These are phyloP conservation scores for Beta macrorhiza DNA, from an alignment of 179 eudicot species.

Conservation along the genomic window DNA sequence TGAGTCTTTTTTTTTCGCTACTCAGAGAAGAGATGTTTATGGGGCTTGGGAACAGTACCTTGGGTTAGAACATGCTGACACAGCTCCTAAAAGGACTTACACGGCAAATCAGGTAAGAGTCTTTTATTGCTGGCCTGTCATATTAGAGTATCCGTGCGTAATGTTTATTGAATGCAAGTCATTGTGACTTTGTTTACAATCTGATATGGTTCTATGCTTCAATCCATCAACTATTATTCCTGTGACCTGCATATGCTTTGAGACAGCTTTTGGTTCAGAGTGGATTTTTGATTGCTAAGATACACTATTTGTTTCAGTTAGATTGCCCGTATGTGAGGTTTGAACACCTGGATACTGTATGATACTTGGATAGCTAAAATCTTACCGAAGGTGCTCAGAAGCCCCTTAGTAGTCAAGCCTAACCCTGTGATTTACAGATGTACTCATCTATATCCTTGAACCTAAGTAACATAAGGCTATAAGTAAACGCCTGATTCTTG, in stretches of 20 bases:
- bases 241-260: neutral
- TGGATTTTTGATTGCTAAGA: too few relatives aligned
- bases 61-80: slow-evolving; percentile 82
- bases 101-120: slow-evolving; percentile 56
- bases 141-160: neutral
- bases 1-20: neutral
- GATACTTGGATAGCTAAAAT: too few relatives aligned
- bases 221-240: neutral
- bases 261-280: neutral
- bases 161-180: neutral
- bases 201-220: neutral
- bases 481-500: too few relatives aligned
- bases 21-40: slow-evolving; percentile 74
- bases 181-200: neutral
- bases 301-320: too few relatives aligned
- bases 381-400: too few relatives aligned
- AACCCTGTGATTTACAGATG: too few relatives aligned
- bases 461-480: too few relatives aligned
- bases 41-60: slow-evolving; percentile 96
- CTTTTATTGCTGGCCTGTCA: neutral
- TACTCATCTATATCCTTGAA: too few relatives aligned
- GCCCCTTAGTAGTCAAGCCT: slow-evolving; percentile 20
- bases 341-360: too few relatives aligned
- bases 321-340: too few relatives aligned
- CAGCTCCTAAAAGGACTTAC: slow-evolving; percentile 61